A percentile compares a stretch with the other conserved stretches of the same genome.
Conservation (phyloP, 179 eudicot species). For the Actinidia arguta region DNA sequence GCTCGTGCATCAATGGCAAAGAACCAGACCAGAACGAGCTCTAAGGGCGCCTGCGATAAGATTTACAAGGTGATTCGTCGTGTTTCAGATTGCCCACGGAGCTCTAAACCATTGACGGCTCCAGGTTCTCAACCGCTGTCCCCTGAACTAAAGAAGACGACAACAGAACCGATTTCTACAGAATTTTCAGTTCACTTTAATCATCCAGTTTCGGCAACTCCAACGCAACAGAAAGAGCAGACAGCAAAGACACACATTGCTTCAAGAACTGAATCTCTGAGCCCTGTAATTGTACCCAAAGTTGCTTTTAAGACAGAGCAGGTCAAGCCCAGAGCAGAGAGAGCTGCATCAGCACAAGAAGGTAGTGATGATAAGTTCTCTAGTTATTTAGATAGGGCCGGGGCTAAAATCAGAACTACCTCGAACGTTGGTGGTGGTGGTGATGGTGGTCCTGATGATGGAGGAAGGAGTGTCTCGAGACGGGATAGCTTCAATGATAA, state of each 20-base stretch:
- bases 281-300: background rate
- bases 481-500: slow-evolving; percentile 33
- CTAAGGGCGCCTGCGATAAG: background rate
- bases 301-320: background rate
- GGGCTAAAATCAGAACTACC: slow-evolving; percentile 18
- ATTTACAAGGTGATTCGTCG: background rate
- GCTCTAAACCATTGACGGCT: background rate
- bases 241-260: background rate
- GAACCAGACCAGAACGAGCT: background rate
- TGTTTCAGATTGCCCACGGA: background rate
- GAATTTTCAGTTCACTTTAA: slow-evolving; percentile 4
- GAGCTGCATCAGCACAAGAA: background rate
- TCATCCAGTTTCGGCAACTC: background rate
- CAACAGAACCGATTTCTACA: background rate
- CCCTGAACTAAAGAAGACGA: background rate
- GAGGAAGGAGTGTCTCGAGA: slow-evolving; percentile 13
- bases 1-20: background rate
- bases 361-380: slow-evolving; percentile 19
- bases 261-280: background rate
- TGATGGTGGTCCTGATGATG: background rate
- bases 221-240: background rate
- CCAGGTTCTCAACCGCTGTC: background rate
- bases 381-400: slow-evolving; percentile 28
- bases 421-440: slow-evolving; percentile 16
- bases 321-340: background rate